These are phyloP conservation scores for Crucibulum laeve DNA, from an alignment of 768 basidiomycete genomes.

Conservation along the genomic window DNA sequence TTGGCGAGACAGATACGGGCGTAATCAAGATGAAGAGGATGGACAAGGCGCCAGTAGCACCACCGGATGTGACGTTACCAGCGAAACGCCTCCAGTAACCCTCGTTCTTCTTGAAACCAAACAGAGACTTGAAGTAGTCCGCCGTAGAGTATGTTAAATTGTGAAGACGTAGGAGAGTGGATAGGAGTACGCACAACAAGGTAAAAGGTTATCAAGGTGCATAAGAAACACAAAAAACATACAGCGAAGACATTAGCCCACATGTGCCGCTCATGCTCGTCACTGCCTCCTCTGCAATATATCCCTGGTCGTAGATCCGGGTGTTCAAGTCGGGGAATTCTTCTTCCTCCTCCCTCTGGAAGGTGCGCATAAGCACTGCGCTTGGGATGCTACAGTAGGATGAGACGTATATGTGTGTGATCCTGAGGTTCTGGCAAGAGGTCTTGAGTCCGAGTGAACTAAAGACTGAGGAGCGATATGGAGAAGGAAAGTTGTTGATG, in stretches of 20 bases:
- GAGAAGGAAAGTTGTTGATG: too few relatives aligned
- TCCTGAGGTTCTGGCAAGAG: too few relatives aligned
- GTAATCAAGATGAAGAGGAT: conserved; percentile 99
- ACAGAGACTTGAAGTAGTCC: conserved; percentile 98
- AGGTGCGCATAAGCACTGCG: too few relatives aligned
- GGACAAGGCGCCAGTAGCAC: conserved; percentile 98
- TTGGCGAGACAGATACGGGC: conserved; percentile 99
- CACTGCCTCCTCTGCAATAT: too few relatives aligned
- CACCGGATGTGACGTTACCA: conserved; percentile 98
- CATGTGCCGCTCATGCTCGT: too few relatives aligned
- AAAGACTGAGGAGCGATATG: too few relatives aligned
- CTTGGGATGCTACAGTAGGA: too few relatives aligned
- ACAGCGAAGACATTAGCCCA: conserved; percentile 95
- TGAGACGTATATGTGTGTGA: too few relatives aligned
- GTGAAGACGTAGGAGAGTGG: neutral
- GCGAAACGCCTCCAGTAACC: conserved; percentile 99
- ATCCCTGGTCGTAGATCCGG: too few relatives aligned
- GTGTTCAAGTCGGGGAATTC: too few relatives aligned
- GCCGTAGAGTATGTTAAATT: conserved; percentile 38
- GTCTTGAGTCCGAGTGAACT: too few relatives aligned
- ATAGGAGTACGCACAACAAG: conserved; percentile 44
- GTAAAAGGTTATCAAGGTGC: conserved; percentile 13
- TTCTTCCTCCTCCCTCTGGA: too few relatives aligned
- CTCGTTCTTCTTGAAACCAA: conserved; percentile 97
- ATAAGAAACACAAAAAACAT: conserved; percentile 22